Evolutionary conservation across 2,329 filamentous ascomycete genomes (phyloP), one percentile per base, ranked within the genome.

Genomic region (Septoria linicola): DNA sequence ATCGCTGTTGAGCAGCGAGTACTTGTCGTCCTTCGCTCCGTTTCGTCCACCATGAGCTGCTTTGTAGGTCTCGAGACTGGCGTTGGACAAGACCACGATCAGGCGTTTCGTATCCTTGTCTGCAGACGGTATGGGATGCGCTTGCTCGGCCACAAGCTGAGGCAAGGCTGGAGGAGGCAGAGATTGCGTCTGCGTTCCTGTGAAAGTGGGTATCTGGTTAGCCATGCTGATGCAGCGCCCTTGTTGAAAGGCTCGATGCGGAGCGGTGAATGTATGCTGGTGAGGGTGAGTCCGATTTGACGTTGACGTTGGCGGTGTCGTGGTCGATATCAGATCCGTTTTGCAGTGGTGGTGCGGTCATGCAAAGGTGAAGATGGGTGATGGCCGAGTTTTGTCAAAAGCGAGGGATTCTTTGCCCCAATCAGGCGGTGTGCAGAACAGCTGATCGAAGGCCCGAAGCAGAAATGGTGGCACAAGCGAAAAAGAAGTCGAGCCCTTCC

Each of bases 51-150:
- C 66, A 20, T 66, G 66, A 16, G 88, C 87, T 1, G 93, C 88
- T 70, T 95, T 95, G 80, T 96, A 97, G 1, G 93, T 99, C 73
- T 99, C 93, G 61, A 99, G 83, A 66, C 91, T 96, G 58, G 93
- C 93, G 79, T 97, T 95, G 60, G 91, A 96, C 42, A 99, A 81
- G 34, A 99, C 91, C 48, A 99, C 93, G 60, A 99, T 96, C 61
- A 99, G 78, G 51, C 93, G 82, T 72, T 92, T 85, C 11, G 88
- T 87, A 72, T 95, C 87, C 73, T 96, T 96, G 73, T 99, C 93
- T 63, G 81, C 86, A 13, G 84, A 76, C 8, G 90, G 76, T 59
- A 99, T 96, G 20, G 92, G 85, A 10, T 83, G 80, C 67, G 93
- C 87, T 70, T 97, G 92, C 72, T 97, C 92, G 35, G 93, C 92